Base-by-base conservation (phyloP, 768 basidiomycete species). In the Trametes cingulata region DNA sequence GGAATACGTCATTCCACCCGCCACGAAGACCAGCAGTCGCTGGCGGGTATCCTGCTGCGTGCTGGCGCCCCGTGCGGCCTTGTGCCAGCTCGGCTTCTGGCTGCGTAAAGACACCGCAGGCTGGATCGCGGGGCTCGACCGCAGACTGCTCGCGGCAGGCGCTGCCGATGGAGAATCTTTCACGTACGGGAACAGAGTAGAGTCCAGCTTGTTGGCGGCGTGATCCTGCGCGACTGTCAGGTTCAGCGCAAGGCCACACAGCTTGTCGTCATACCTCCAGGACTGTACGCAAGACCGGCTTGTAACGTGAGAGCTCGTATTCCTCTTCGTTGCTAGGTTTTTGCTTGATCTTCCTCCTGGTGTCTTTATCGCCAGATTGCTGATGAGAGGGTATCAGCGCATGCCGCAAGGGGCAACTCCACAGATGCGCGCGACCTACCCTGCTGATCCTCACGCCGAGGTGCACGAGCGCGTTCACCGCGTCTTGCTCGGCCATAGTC, bases 1-100 rank as follows among this genome's bases (percentile, higher is more conserved):
- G 0, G 95, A 96, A 71, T 94, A 95, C 1, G 97, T 95, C 83
- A 95, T 87, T 2, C 97, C 97, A 36, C 97, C 97, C 14, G 92
- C 91, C 22, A 98, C 80, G 73, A 98, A 98, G 17, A 98, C 83
- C 36, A 99, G 80, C 14, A 97, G 68, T 27, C 96, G 82, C 73
- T 93, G 89, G 59, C 85, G 82, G 51, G 82, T 79, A 36, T 87
- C 77, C 75, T 72, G 82, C 33, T 75, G 68, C 20, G 76, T 70
- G 2, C 76, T 71, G 24, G 77, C 81, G 4, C 84, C 72, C 65
- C 81, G 83, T 5, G 85, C 85, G 1, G 89, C 87, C 66, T 88
- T 85, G 71, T 94, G 92, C 95, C 93, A 95, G 48, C 84, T 87
- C 7, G 93, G 93, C 71, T 91, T 90, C 65, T 90, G 87, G 65